phyloP scores from a whole-genome alignment of 73 alveolate genomes.

The Tetrahymena malaccensis region DNA sequence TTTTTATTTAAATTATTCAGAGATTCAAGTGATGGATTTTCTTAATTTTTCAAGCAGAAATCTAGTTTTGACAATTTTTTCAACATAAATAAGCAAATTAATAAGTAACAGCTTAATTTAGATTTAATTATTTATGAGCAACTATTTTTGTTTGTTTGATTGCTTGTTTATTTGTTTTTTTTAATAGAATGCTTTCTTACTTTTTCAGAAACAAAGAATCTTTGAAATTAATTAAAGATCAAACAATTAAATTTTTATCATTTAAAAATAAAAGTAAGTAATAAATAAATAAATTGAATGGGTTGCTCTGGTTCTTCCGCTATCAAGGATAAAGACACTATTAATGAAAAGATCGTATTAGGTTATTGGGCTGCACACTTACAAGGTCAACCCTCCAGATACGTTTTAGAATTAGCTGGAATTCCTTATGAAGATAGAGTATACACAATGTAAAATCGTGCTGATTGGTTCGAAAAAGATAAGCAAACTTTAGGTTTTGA shows the following conservation, averaged over 20 bases:
- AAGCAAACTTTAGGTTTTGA: background rate
- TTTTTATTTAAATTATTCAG: no score
- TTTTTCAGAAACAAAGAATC: background rate
- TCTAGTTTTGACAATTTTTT: background rate
- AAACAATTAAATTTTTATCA: background rate
- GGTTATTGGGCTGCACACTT: background rate
- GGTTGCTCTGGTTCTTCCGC: background rate
- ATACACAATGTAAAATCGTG: background rate
- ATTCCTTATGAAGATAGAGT: background rate
- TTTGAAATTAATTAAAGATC: background rate
- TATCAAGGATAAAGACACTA: background rate
- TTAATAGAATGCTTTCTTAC: no score
- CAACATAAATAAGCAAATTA: background rate
- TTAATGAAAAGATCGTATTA: background rate
- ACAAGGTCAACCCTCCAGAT: background rate
- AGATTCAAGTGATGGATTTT: background rate
- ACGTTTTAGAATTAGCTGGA: background rate
- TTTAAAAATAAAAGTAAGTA: background rate
- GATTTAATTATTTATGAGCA: background rate
- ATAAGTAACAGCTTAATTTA: background rate
- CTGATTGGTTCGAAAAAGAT: background rate
- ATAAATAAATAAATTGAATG: background rate
- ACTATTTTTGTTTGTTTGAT: background rate
- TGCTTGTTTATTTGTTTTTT: no score
- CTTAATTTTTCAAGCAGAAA: background rate